Evolutionary conservation across 257 asterid genomes (phyloP).

Genomic region (Plantago elongata): DNA sequence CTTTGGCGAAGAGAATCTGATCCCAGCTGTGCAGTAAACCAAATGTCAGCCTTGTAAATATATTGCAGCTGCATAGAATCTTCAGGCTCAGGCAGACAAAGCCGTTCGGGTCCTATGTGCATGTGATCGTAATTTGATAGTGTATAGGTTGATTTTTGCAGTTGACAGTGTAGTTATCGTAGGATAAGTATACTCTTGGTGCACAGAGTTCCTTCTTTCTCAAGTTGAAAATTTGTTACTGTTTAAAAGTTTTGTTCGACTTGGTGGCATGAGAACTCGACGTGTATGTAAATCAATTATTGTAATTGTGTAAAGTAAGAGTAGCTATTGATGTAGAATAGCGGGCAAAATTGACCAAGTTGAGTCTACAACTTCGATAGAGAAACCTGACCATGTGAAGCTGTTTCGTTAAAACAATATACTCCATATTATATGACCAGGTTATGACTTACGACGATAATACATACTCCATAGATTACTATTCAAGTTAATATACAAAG

Average conservation of each 20-base stretch:
- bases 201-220: not conserved
- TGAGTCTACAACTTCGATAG: too few relatives aligned
- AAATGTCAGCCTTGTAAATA: constrained; percentile 25
- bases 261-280: not conserved
- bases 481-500: too few relatives aligned
- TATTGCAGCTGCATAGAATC: constrained; percentile 14
- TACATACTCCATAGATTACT: too few relatives aligned
- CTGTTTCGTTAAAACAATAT: too few relatives aligned
- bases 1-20: not conserved
- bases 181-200: constrained; percentile 8
- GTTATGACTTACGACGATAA: too few relatives aligned
- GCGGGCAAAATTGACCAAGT: too few relatives aligned
- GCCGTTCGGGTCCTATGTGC: constrained; percentile 22
- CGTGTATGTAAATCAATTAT: not conserved
- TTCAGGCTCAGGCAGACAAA: constrained; percentile 15
- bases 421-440: too few relatives aligned
- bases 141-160: constrained; percentile 47
- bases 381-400: too few relatives aligned
- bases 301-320: too few relatives aligned
- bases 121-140: constrained; percentile 30
- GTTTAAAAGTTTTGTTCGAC: not conserved
- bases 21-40: constrained; percentile 20
- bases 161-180: constrained; percentile 25
- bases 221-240: not conserved
- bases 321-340: too few relatives aligned